A percentile compares a stretch with the other conserved stretches of the same genome.
These are phyloP conservation scores for Caryopteris hybrid DNA, from an alignment of 305 asterid genomes.

Conservation along the genomic window DNA sequence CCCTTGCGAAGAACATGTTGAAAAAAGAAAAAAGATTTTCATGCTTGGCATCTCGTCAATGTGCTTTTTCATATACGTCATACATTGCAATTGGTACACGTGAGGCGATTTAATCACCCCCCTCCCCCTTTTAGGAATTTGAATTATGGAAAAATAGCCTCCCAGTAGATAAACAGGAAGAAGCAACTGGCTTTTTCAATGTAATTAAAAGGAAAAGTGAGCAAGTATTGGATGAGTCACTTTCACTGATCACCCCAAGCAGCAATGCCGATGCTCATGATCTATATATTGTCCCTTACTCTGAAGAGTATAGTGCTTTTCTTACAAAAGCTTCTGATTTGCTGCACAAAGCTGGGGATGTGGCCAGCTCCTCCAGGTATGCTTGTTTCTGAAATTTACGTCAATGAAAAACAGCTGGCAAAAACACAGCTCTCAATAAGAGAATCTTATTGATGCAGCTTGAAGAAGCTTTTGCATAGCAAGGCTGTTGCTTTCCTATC, in stretches of 20 bases:
- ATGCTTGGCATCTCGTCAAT: no score
- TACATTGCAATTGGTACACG: background rate
- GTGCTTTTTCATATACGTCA: background rate
- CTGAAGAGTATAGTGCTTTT: slow-evolving; percentile 57
- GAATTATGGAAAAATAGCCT: slow-evolving; percentile 81
- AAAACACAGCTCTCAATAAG: background rate
- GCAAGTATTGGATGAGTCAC: slow-evolving; percentile 41
- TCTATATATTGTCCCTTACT: slow-evolving; percentile 73
- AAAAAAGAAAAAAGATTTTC: background rate
- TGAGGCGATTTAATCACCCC: background rate
- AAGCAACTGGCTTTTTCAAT: slow-evolving; percentile 79
- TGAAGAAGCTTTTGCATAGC: slow-evolving; percentile 79
- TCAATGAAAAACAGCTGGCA: background rate
- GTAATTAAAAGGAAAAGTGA: slow-evolving; percentile 84
- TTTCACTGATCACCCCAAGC: slow-evolving; percentile 20
- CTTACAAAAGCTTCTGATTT: slow-evolving; percentile 73
- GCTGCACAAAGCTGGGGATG: slow-evolving; percentile 79
- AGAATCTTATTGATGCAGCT: slow-evolving; percentile 52
- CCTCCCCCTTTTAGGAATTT: slow-evolving; percentile 62
- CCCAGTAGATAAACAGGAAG: slow-evolving; percentile 63
- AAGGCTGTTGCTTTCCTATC: slow-evolving; percentile 91
- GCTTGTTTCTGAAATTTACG: slow-evolving; percentile 11
- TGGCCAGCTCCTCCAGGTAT: slow-evolving; percentile 68
- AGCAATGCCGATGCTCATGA: slow-evolving; percentile 44
- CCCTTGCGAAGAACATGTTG: no score